phyloP scores from a whole-genome alignment of 1,284 basidiomycete genomes.

The Sutorius eximius region DNA sequence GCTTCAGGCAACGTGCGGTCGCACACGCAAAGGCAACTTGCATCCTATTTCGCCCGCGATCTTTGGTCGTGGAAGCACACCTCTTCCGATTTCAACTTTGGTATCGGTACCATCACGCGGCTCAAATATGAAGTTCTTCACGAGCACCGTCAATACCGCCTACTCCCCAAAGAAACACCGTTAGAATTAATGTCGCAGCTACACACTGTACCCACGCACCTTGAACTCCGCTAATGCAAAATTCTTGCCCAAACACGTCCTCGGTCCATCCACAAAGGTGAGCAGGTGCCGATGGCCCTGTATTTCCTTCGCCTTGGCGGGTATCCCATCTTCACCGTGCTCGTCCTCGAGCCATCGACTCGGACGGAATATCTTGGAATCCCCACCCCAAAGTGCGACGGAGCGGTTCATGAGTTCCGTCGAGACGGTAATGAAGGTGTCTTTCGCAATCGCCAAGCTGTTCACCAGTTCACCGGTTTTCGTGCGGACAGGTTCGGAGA shows the following conservation, averaged over 20 bases:
- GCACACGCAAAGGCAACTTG: no score
- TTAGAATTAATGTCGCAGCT: not conserved
- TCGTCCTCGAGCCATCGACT: slow-evolving; percentile 37
- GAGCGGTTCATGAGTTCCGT: slow-evolving; percentile 48
- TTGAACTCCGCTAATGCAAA: slow-evolving; percentile 49
- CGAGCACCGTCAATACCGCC: not conserved
- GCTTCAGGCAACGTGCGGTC: no score
- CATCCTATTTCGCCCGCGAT: no score
- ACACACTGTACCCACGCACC: slow-evolving; percentile 28
- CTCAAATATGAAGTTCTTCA: no score
- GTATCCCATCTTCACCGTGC: slow-evolving; percentile 11
- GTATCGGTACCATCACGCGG: no score
- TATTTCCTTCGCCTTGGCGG: slow-evolving; percentile 36
- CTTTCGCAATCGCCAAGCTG: slow-evolving; percentile 44
- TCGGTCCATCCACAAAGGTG: slow-evolving; percentile 42
- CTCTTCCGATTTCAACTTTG: no score
- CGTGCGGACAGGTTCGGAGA: slow-evolving; percentile 41
- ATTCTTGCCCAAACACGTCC: slow-evolving; percentile 42
- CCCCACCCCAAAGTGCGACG: slow-evolving; percentile 45
- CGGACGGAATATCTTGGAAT: slow-evolving; percentile 38
- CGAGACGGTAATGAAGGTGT: slow-evolving; percentile 42
- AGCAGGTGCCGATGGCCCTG: slow-evolving; percentile 43
- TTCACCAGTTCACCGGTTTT: slow-evolving; percentile 38
- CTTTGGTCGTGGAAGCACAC: no score
- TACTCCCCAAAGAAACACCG: not conserved